Percentiles rank a stretch among this genome's conserved stretches.
Conservation (phyloP, 169 alveolate species). For the Plasmodium cynomolgi region DNA sequence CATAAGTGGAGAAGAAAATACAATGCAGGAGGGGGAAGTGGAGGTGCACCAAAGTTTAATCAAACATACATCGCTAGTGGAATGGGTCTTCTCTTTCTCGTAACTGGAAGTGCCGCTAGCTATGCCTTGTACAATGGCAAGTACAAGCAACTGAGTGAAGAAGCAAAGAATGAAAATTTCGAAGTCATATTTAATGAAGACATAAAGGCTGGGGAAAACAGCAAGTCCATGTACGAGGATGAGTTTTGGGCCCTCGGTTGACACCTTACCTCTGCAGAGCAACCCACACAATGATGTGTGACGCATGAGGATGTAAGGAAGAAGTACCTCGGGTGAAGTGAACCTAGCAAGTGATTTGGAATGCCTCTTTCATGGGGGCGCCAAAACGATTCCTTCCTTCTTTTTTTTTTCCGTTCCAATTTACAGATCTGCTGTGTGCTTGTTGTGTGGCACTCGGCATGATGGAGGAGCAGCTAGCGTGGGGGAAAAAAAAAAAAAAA, state of each 20-base stretch:
- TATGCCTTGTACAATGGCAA: conserved; percentile 19
- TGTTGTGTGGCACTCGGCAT: background rate
- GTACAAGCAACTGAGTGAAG: background rate
- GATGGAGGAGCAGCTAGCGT: background rate
- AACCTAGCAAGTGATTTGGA: background rate
- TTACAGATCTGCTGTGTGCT: background rate
- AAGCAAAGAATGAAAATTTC: background rate
- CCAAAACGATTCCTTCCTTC: background rate
- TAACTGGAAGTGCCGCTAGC: conserved; percentile 20
- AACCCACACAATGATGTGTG: background rate
- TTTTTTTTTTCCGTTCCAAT: background rate
- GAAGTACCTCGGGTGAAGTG: background rate
- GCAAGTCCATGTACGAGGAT: conserved; percentile 30
- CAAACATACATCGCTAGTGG: conserved; percentile 48
- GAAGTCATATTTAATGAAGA: conserved; percentile 44
- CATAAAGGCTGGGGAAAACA: background rate
- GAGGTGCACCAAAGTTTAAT: background rate
- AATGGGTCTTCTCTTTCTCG: conserved; percentile 16
- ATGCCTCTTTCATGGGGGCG: background rate
- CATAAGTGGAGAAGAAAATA: background rate
- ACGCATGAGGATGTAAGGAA: background rate
- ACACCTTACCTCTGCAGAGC: background rate
- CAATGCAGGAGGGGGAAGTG: background rate
- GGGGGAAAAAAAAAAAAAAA: background rate
- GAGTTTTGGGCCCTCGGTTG: conserved; percentile 57